Percentiles rank a stretch among this genome's conserved stretches.
phyloP scores from a whole-genome alignment of 2,329 filamentous ascomycete species.

The Verticillium albo-atrum region DNA sequence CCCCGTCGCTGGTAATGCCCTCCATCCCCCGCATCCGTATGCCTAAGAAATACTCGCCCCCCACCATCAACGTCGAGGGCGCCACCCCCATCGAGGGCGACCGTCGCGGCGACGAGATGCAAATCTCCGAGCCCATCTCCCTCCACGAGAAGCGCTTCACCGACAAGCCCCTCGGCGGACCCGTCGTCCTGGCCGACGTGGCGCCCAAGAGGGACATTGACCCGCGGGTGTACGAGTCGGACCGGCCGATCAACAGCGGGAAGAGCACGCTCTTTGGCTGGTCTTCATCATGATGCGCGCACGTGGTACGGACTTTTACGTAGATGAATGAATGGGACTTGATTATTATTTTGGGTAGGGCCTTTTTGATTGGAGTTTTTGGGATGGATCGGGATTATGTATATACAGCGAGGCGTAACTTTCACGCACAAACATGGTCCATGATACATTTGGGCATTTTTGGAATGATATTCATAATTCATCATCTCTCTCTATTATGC shows the following conservation, averaged over 20 bases:
- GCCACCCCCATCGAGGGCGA: constrained; percentile 13
- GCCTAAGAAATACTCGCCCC: constrained; percentile 37
- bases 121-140: constrained; percentile 24
- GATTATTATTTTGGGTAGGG: not conserved
- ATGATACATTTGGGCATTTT: not conserved
- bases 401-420: not conserved
- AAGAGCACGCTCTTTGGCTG: constrained; percentile 28
- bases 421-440: constrained; percentile 3
- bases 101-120: constrained; percentile 20
- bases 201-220: constrained; percentile 3
- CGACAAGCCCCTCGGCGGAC: constrained; percentile 16
- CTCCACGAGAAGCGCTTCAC: constrained; percentile 18
- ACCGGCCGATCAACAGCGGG: constrained; percentile 28
- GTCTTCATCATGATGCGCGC: constrained; percentile 1
- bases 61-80: constrained; percentile 22
- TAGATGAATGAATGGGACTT: not conserved
- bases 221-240: constrained; percentile 10
- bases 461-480: constrained; percentile 8
- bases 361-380: not conserved
- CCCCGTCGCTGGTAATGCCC: constrained; percentile 31
- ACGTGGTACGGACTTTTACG: not conserved
- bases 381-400: not conserved
- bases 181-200: not conserved
- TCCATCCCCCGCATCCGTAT: constrained; percentile 31
- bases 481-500: not conserved